phyloP scores from a whole-genome alignment of 148 eudicot genomes.

The Amaranthus hypochondriacus region DNA sequence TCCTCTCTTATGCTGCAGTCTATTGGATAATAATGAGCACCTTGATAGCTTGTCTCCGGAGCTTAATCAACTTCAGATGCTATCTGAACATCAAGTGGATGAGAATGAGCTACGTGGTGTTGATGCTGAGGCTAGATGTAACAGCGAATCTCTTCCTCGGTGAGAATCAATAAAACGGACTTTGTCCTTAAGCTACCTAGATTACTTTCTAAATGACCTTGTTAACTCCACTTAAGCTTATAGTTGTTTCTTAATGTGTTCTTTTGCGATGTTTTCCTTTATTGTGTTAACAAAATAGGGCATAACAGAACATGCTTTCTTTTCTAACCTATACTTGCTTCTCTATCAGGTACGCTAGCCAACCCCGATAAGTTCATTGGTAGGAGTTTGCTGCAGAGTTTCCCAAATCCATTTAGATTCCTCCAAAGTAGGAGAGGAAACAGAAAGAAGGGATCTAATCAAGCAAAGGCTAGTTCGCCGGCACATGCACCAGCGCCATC shows the following conservation, averaged over 20 bases:
- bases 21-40: constrained; percentile 40
- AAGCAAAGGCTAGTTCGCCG: constrained; percentile 8
- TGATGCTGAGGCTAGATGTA: constrained; percentile 15
- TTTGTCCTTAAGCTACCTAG: not conserved
- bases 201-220: not conserved
- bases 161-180: constrained; percentile 13
- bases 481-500: constrained; percentile 25
- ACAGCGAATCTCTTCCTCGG: constrained; percentile 29
- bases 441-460: constrained; percentile 6
- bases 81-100: constrained; percentile 43
- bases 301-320: not conserved
- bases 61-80: constrained; percentile 33
- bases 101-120: constrained; percentile 22
- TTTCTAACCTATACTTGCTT: not conserved
- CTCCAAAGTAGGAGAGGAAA: not conserved
- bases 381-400: constrained; percentile 34
- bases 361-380: not conserved
- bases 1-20: constrained; percentile 24
- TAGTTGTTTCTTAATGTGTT: not conserved
- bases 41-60: constrained; percentile 37
- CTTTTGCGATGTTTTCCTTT: not conserved
- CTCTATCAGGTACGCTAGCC: constrained; percentile 19
- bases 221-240: not conserved
- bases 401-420: not conserved
- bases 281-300: too few relatives aligned